Evolutionary conservation across 192 early-diverging fungal genomes (phyloP), one percentile per base, ranked within the genome.

Genomic region (Coemansia sp.): DNA sequence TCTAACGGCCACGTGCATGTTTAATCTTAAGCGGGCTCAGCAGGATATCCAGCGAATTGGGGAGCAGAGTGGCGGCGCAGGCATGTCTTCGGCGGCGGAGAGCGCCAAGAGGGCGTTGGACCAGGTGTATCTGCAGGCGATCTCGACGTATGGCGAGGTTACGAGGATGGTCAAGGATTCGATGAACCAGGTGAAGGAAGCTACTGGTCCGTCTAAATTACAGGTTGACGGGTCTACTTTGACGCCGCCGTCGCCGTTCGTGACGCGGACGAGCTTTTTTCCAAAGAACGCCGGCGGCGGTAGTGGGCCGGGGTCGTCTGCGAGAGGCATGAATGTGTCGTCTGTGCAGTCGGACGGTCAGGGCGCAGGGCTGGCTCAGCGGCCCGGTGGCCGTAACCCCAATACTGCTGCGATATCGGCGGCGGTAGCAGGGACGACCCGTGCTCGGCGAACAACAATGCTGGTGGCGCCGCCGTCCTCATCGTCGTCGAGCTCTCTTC

Each of bases 61-160:
- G 24, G 27, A 7, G 19, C 53, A 28, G 57, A 28, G 27, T 1
- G 59, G 29, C 14, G 60, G 55, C 24, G 61, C 64, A 14, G 49
- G 4, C 9, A 27, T 23, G 49, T 22, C 7, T 22, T 5, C 25
- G 49, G 22, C 13, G 52, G 52, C 28, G 25, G 52, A 23, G 52
- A 55, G 52, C 29, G 52, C 28, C 16, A 56, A 61, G 46, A 55
- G 61, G 0, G 60, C 56, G 3, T 52, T 81, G n/a, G 69, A 71
- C n/a, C 65, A 68, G 55, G 66, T 75, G 11, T 81, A 81, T 60
- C 51, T 81, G 78, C 78, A 81, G 59, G 68, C 78, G 4, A 81
- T 81, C 7, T 48, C 72, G 11, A 53, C 68, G 28, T 81, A 75
- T 42, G 60, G 67, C 14, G 78, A 81, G 24, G 72, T 61, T 11